phyloP scores from a whole-genome alignment of 768 basidiomycete genomes.

The Cystobasidium tubakii region DNA sequence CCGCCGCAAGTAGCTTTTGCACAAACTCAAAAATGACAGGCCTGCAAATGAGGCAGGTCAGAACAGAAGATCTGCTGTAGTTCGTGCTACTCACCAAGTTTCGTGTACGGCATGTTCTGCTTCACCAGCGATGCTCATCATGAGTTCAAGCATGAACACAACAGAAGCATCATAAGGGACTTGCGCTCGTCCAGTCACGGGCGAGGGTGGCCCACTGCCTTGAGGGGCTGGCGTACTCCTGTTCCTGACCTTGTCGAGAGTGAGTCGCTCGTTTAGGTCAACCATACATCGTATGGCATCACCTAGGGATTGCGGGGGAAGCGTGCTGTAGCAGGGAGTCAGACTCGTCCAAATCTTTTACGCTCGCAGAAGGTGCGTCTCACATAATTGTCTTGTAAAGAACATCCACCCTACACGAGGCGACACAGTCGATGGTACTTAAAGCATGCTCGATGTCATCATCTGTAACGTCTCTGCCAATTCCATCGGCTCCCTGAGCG shows the following conservation, averaged over 20 bases:
- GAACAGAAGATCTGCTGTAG: background rate
- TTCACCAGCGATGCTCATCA: constrained; percentile 80
- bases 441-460: constrained; percentile 88
- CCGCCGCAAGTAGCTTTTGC: constrained; percentile 67
- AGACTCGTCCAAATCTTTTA: background rate
- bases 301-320: constrained; percentile 59
- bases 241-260: constrained; percentile 58
- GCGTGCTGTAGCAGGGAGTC: constrained; percentile 2
- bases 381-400: constrained; percentile 89
- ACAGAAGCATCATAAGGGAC: constrained; percentile 92
- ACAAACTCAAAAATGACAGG: constrained; percentile 91
- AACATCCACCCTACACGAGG: constrained; percentile 86
- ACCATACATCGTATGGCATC: constrained; percentile 78
- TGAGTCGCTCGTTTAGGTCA: constrained; percentile 81
- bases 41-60: constrained; percentile 46
- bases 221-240: constrained; percentile 16
- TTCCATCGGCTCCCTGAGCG: constrained; percentile 48
- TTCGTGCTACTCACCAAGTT: constrained; percentile 58
- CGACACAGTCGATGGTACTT: constrained; percentile 89
- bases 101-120: constrained; percentile 74
- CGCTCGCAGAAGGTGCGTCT: constrained; percentile 47
- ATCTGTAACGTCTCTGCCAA: constrained; percentile 55
- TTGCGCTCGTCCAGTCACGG: constrained; percentile 47
- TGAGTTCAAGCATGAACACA: constrained; percentile 86
- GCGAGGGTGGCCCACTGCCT: constrained; percentile 26